Base-by-base conservation (phyloP, 192 early-diverging fungal genomes). In the Coemansia sp. region DNA sequence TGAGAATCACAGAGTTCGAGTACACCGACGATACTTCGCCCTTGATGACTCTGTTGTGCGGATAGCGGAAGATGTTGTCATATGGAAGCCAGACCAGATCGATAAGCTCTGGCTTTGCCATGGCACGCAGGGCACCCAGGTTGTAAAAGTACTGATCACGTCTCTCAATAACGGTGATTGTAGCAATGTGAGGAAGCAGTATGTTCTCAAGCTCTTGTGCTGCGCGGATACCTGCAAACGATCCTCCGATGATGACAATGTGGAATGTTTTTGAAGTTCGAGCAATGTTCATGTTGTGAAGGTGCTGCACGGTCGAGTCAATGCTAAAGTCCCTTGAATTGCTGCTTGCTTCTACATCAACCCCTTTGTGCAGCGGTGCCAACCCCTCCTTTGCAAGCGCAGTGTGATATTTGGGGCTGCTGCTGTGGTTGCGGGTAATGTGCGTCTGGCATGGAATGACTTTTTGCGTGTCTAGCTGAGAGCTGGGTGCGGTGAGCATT, bases 131-230 rank as follows among this genome's bases (percentile, higher is more conserved):
- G 0, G 77, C 74, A 5, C 77, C 77, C 16, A 81, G 63, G 48
- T 80, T 84, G 69, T 84, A 79, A 64, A 81, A 84, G 53, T 79
- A 84, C 61, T 67, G 70, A 64, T 84, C 83, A 56, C 83, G 83
- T 66, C 67, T 72, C 56, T 84, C 83, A 39, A 84, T 61, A 11
- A 84, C 83, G 26, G 83, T 84, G 49, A 84, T 84, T 9, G 72
- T 77, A 23, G 77, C 72, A 53, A 71, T 64, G 45, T 67, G 62
- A 9, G 77, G 69, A 37, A 68, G 65, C 23, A 74, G 9, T 10
- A 75, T 56, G 18, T 64, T 21, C 72, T 84, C 83, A 4, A 84
- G 78, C 26, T 84, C 83, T 61, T 84, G 74, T 9, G 83, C 83
- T 15, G 83, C 78, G 4, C 71, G 74, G 12, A 84, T 79, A 4